Evolutionary conservation across 495 filamentous ascomycete genomes (phyloP).

Genomic region (Cercophora newfieldiana): DNA sequence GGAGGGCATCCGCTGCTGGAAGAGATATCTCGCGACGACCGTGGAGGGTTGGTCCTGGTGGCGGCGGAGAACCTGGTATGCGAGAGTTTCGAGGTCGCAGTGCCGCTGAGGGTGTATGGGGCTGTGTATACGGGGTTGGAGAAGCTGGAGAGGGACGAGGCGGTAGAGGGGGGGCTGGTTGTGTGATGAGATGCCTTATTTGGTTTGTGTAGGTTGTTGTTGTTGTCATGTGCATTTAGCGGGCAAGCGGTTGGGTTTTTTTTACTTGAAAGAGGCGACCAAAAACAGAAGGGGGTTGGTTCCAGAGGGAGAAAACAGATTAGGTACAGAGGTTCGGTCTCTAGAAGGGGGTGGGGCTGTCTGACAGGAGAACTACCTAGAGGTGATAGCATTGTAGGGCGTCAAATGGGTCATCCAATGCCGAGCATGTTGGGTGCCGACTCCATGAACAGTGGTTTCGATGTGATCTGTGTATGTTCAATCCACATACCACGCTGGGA

Average conservation of each 20-base stretch:
- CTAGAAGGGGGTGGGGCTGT: neutral
- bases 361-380: neutral
- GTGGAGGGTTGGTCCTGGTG: constrained; percentile 64
- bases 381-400: neutral
- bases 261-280: neutral
- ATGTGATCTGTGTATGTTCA: too few relatives aligned
- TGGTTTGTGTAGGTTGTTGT: neutral
- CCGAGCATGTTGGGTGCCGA: too few relatives aligned
- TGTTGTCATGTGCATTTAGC: neutral
- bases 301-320: neutral
- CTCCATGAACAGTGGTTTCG: too few relatives aligned
- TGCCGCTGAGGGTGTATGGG: constrained; percentile 82
- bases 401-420: too few relatives aligned
- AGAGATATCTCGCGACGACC: constrained; percentile 68
- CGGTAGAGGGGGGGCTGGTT: constrained; percentile 46
- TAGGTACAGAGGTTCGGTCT: neutral
- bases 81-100: constrained; percentile 86
- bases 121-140: constrained; percentile 52
- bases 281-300: neutral
- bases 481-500: too few relatives aligned
- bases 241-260: neutral
- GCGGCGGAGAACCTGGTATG: constrained; percentile 74
- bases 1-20: constrained; percentile 50
- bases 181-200: constrained; percentile 32
- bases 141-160: constrained; percentile 51